Evolutionary conservation across 805 yeast species (phyloP).

Genomic region (Pichia thaimueangensis): DNA sequence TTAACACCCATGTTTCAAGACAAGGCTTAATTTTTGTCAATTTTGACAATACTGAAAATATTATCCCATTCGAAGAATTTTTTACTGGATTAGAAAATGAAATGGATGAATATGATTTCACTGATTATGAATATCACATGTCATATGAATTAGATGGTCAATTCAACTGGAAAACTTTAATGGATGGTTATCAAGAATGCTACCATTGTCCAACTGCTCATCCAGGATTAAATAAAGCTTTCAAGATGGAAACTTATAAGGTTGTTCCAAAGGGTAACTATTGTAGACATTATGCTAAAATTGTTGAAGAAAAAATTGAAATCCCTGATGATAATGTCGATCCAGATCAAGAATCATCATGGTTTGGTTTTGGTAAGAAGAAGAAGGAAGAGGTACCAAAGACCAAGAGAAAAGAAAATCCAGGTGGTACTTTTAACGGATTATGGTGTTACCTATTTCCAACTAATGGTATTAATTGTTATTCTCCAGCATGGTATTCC

Average conservation of each 20-base stretch:
- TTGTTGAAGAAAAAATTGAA: conserved; percentile 34
- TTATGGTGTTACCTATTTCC: conserved; percentile 60
- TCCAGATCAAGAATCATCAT: conserved; percentile 34
- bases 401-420: conserved; percentile 36
- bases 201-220: conserved; percentile 66
- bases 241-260: conserved; percentile 58
- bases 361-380: conserved; percentile 49
- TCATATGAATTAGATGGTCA: conserved; percentile 57
- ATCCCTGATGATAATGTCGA: conserved; percentile 27
- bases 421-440: conserved; percentile 57
- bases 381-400: conserved; percentile 23
- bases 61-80: conserved; percentile 45
- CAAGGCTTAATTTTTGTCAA: conserved; percentile 55
- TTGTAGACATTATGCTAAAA: conserved; percentile 56
- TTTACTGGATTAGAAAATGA: conserved; percentile 45
- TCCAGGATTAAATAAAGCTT: conserved; percentile 52
- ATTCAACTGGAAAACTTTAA: conserved; percentile 61
- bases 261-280: conserved; percentile 54
- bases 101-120: conserved; percentile 51
- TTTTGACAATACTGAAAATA: conserved; percentile 40
- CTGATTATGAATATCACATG: conserved; percentile 59
- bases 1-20: conserved; percentile 46
- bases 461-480: conserved; percentile 55
- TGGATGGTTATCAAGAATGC: conserved; percentile 66
- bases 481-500: conserved; percentile 62